These are phyloP conservation scores for Aspergillus versicolor DNA, from an alignment of 2,329 filamentous ascomycete species.

Conservation along the genomic window DNA sequence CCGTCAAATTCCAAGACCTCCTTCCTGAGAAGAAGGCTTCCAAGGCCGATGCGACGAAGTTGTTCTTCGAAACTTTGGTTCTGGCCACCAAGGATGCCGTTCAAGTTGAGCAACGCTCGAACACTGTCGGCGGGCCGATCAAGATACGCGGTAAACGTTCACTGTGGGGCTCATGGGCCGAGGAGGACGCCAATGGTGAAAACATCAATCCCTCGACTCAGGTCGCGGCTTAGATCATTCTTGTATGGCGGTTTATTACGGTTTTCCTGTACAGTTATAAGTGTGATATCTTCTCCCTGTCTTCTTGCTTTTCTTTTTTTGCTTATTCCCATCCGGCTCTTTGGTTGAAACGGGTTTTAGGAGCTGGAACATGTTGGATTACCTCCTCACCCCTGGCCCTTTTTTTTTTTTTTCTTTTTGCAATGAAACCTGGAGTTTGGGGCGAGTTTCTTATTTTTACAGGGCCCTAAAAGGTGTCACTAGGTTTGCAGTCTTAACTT, in stretches of 20 bases:
- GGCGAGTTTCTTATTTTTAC: conserved; percentile 3
- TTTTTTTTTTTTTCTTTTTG: neutral
- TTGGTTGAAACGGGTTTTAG: conserved; percentile 1
- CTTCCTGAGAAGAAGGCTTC: conserved; percentile 78
- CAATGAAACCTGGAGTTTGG: conserved; percentile 10
- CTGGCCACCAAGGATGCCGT: conserved; percentile 97
- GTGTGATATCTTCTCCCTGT: conserved; percentile 3
- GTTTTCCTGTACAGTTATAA: conserved; percentile 14
- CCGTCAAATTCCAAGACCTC: conserved; percentile 86
- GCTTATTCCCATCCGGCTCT: neutral
- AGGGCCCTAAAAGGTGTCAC: conserved; percentile 16
- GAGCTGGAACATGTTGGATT: conserved; percentile 7
- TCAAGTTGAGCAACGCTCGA: conserved; percentile 84
- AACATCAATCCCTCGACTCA: conserved; percentile 36
- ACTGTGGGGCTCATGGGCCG: conserved; percentile 97
- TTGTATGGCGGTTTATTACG: neutral
- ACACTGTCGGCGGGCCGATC: conserved; percentile 73
- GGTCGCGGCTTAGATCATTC: conserved; percentile 17
- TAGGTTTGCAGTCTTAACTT: conserved; percentile 6
- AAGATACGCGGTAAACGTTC: conserved; percentile 85
- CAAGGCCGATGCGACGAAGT: conserved; percentile 92
- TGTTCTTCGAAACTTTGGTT: conserved; percentile 98
- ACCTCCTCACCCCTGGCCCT: neutral
- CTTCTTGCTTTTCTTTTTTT: neutral
- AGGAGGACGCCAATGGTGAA: conserved; percentile 57